These are phyloP conservation scores for Mycocentrospora acerina DNA, from an alignment of 2,329 filamentous ascomycete species.

Conservation along the genomic window DNA sequence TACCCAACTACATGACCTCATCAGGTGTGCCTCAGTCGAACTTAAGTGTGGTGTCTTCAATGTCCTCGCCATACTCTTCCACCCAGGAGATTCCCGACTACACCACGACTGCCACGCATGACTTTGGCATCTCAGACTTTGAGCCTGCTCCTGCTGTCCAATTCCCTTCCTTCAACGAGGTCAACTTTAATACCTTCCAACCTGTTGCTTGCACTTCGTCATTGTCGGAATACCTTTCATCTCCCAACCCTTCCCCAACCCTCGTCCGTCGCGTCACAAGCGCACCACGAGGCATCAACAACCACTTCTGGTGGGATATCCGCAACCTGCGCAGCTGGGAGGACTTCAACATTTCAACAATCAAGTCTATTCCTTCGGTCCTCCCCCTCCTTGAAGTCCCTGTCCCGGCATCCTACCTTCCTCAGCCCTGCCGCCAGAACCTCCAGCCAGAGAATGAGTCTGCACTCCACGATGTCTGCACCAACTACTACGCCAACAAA, in stretches of 20 bases:
- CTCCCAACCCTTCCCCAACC: slow-evolving; percentile 77
- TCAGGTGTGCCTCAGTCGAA: slow-evolving; percentile 33
- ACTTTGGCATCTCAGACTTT: slow-evolving; percentile 40
- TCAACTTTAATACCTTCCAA: slow-evolving; percentile 41
- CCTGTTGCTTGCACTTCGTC: slow-evolving; percentile 59
- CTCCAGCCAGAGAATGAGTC: slow-evolving; percentile 77
- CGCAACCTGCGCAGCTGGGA: slow-evolving; percentile 84
- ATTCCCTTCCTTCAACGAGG: slow-evolving; percentile 46
- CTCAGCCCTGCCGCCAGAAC: slow-evolving; percentile 56
- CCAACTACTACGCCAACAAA: slow-evolving; percentile 78
- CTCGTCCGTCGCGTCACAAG: slow-evolving; percentile 79
- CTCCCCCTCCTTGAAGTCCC: slow-evolving; percentile 65
- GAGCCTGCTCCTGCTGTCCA: slow-evolving; percentile 45
- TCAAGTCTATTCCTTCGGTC: slow-evolving; percentile 72
- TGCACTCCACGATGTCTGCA: slow-evolving; percentile 73
- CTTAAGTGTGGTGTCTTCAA: slow-evolving; percentile 44
- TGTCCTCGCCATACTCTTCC: slow-evolving; percentile 38
- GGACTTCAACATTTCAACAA: slow-evolving; percentile 71
- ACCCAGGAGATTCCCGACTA: slow-evolving; percentile 37
- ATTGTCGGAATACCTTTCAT: slow-evolving; percentile 75
- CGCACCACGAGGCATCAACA: slow-evolving; percentile 66
- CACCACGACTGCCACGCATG: slow-evolving; percentile 30
- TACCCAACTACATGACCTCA: slow-evolving; percentile 60
- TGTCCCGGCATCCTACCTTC: slow-evolving; percentile 63
- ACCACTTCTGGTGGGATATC: slow-evolving; percentile 95